phyloP scores from a whole-genome alignment of 768 basidiomycete genomes.

The Suillus alpinus region DNA sequence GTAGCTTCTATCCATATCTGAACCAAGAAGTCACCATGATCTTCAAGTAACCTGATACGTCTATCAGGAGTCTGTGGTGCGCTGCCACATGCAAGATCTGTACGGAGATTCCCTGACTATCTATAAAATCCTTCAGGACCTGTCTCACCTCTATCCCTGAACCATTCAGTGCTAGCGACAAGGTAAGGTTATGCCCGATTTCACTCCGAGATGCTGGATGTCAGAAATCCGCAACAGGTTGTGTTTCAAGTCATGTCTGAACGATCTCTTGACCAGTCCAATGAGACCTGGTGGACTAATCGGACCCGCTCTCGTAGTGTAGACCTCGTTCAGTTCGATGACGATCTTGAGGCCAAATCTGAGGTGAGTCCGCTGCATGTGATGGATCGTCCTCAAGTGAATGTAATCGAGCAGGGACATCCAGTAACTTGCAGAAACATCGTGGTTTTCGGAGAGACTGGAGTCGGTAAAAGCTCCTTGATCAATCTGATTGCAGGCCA shows the following conservation, averaged over 20 bases:
- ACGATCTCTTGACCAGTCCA: not conserved
- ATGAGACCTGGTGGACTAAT: not conserved
- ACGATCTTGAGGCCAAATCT: not conserved
- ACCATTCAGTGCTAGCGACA: not conserved
- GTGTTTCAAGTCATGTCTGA: not conserved
- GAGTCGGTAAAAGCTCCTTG: constrained; percentile 42
- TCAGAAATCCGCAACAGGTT: not conserved
- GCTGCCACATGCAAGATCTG: not conserved
- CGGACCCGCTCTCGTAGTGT: not conserved
- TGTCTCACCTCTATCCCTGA: not conserved
- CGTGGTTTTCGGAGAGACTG: constrained; percentile 44
- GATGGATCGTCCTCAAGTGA: not conserved
- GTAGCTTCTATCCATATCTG: not conserved
- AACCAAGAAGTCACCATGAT: not conserved
- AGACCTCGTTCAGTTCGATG: not conserved
- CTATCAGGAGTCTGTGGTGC: not conserved
- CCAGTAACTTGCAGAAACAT: constrained; percentile 24
- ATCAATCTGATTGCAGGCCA: constrained; percentile 38
- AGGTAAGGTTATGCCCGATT: not conserved
- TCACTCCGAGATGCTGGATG: not conserved
- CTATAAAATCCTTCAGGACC: not conserved
- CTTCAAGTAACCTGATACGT: not conserved
- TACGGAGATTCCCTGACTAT: not conserved
- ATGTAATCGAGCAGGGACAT: not conserved
- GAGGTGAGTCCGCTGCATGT: not conserved